phyloP scores from a whole-genome alignment of 371 early-diverging fungal genomes.

The Catenaria anguillulae region DNA sequence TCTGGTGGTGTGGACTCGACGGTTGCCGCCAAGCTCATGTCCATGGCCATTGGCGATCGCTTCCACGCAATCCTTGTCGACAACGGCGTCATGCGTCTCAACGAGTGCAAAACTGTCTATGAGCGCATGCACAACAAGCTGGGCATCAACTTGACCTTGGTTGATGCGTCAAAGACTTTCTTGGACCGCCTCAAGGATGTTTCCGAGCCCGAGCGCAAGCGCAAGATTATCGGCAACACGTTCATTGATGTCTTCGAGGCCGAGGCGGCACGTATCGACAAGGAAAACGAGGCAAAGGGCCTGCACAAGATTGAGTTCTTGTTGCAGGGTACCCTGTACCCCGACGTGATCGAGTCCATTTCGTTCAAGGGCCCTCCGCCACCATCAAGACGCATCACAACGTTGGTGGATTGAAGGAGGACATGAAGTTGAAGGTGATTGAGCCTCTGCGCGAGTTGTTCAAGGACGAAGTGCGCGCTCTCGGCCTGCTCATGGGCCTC shows the following conservation, averaged over 20 bases:
- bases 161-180: constrained; percentile 78
- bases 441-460: constrained; percentile 95
- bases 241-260: constrained; percentile 93
- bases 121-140: constrained; percentile 67
- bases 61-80: constrained; percentile 96
- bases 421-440: constrained; percentile 93
- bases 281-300: constrained; percentile 40
- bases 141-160: constrained; percentile 87
- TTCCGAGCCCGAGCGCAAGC: constrained; percentile 89
- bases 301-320: constrained; percentile 72
- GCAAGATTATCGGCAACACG: constrained; percentile 96
- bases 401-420: constrained; percentile 86
- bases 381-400: constrained; percentile 98
- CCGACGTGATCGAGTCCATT: constrained; percentile 95
- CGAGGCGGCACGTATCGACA: constrained; percentile 77
- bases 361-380: constrained; percentile 97
- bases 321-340: constrained; percentile 93
- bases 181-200: constrained; percentile 72
- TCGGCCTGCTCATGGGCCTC: constrained; percentile 72
- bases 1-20: constrained; percentile 93
- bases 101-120: constrained; percentile 77
- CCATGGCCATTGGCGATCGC: constrained; percentile 90
- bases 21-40: constrained; percentile 92
- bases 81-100: constrained; percentile 94
- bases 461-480: constrained; percentile 94